These are phyloP conservation scores for Sanghuangporus baumii DNA, from an alignment of 1,284 basidiomycete genomes.

Conservation along the genomic window DNA sequence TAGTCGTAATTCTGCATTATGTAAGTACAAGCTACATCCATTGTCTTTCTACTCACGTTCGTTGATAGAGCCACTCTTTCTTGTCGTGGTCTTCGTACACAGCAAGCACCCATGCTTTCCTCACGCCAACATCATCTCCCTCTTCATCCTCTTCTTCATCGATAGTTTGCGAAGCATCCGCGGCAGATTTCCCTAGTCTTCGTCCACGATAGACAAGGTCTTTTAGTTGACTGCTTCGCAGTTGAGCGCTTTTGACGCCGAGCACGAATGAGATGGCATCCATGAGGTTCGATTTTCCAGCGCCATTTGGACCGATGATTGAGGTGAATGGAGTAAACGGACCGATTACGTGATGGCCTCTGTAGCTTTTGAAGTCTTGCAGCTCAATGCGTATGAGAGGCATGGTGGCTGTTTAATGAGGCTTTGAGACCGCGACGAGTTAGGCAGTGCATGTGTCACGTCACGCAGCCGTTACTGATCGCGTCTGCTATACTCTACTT, in stretches of 20 bases:
- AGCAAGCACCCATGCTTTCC: conserved; percentile 92
- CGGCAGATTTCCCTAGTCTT: conserved; percentile 56
- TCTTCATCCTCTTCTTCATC: conserved; percentile 44
- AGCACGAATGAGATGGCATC: conserved; percentile 99
- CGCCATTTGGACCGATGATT: conserved; percentile 97
- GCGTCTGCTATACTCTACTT: too few species aligned
- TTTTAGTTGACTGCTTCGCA: conserved; percentile 89
- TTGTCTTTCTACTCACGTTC: conserved; percentile 59
- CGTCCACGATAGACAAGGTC: conserved; percentile 94
- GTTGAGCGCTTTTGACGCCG: conserved; percentile 89
- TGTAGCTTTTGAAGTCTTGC: conserved; percentile 79
- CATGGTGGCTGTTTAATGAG: conserved; percentile 35
- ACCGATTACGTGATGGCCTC: conserved; percentile 82
- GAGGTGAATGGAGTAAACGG: conserved; percentile 93
- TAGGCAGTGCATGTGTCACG: too few species aligned
- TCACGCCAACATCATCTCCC: conserved; percentile 69
- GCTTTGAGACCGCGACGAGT: neutral
- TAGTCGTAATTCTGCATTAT: conserved; percentile 61
- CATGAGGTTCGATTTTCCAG: conserved; percentile 99
- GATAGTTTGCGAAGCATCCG: conserved; percentile 42
- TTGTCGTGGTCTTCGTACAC: conserved; percentile 75
- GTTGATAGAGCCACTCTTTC: conserved; percentile 86
- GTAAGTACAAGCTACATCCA: neutral
- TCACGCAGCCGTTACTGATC: neutral
- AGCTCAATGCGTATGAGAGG: conserved; percentile 78